Evolutionary conservation across 495 filamentous ascomycete genomes (phyloP).

Genomic region (Eremomyces bilateralis): DNA sequence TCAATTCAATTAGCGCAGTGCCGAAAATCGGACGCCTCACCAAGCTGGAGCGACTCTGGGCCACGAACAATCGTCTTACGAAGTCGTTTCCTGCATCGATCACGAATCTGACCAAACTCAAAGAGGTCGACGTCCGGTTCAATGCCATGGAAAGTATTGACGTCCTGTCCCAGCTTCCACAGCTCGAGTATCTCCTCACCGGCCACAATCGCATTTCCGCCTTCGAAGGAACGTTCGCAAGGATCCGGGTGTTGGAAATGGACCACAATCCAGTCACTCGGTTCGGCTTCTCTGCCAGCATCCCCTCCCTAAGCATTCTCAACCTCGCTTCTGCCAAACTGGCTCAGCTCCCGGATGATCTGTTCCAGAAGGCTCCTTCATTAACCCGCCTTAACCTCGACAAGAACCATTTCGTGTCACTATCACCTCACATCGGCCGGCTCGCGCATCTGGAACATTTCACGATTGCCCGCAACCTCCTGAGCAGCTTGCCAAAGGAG

Average conservation of each 20-base stretch:
- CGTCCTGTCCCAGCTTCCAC: slow-evolving; percentile 57
- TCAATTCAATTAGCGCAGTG: slow-evolving; percentile 65
- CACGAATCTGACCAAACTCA: slow-evolving; percentile 47
- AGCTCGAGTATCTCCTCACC: slow-evolving; percentile 63
- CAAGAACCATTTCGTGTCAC: slow-evolving; percentile 83
- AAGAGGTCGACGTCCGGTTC: slow-evolving; percentile 84
- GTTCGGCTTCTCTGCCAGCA: slow-evolving; percentile 56
- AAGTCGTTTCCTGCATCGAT: slow-evolving; percentile 53
- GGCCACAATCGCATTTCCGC: slow-evolving; percentile 82
- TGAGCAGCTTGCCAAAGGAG: slow-evolving; percentile 60
- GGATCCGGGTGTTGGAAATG: slow-evolving; percentile 59
- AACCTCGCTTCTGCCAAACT: slow-evolving; percentile 79
- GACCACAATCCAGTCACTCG: slow-evolving; percentile 87
- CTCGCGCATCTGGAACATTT: slow-evolving; percentile 71
- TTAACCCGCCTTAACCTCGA: slow-evolving; percentile 73
- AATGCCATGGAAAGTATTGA: slow-evolving; percentile 76
- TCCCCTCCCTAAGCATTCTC: slow-evolving; percentile 62
- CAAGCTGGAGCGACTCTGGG: slow-evolving; percentile 70
- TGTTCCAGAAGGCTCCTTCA: slow-evolving; percentile 73
- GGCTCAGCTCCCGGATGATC: slow-evolving; percentile 56
- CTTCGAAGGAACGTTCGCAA: slow-evolving; percentile 68
- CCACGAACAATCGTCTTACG: slow-evolving; percentile 77
- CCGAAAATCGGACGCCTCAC: slow-evolving; percentile 60
- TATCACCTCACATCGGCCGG: slow-evolving; percentile 66
- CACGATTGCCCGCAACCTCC: slow-evolving; percentile 76